phyloP scores from a whole-genome alignment of 441 rosid genomes.

The Pelargonium myrrhifolium region DNA sequence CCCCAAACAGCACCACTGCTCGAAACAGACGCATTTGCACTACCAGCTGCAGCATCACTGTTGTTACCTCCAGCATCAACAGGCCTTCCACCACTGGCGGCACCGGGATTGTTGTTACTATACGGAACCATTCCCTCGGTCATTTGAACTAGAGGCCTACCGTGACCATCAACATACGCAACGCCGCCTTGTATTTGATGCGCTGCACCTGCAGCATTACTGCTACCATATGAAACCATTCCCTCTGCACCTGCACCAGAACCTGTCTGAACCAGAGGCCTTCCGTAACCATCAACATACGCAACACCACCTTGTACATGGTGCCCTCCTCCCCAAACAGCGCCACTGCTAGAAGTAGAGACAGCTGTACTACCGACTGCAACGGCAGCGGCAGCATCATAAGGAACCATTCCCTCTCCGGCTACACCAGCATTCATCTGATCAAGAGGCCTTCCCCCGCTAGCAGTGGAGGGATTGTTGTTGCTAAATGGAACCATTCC shows the following conservation, averaged over 20 bases:
- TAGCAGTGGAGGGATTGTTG: constrained; percentile 21
- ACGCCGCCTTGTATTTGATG: constrained; percentile 20
- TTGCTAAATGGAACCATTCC: constrained; percentile 21
- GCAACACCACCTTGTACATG: neutral
- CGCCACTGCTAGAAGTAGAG: constrained; percentile 16
- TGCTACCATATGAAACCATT: neutral
- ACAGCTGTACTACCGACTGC: constrained; percentile 16
- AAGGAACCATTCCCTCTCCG: too few relatives aligned
- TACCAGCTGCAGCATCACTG: too few relatives aligned
- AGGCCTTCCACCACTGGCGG: too few relatives aligned
- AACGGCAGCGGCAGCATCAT: too few relatives aligned
- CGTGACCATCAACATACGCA: constrained; percentile 28
- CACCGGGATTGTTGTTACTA: constrained; percentile 20
- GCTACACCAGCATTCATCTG: constrained; percentile 8
- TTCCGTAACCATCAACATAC: neutral
- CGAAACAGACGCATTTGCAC: constrained; percentile 14
- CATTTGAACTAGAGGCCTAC: constrained; percentile 23
- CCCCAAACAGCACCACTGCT: constrained; percentile 21
- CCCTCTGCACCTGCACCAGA: neutral
- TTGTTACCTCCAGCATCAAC: too few relatives aligned
- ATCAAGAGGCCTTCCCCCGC: constrained; percentile 13
- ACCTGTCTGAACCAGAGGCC: neutral
- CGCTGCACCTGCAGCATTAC: neutral
- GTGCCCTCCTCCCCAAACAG: constrained; percentile 21
- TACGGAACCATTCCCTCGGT: constrained; percentile 23